Conservation (phyloP, 2,329 filamentous ascomycete species). For the Chaetomium sp. region DNA sequence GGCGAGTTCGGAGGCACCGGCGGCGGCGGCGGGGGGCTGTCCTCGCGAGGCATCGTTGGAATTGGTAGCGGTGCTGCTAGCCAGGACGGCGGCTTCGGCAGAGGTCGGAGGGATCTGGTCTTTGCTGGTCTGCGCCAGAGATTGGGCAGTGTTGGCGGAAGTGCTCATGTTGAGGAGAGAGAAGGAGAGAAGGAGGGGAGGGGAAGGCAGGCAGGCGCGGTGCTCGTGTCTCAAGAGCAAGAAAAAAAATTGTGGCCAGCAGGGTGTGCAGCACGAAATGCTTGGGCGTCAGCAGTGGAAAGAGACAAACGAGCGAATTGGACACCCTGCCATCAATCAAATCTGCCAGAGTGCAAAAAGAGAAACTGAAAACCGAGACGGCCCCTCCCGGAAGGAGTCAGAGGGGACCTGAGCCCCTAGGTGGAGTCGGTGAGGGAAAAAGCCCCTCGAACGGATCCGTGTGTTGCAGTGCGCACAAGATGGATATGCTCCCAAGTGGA, state of each 20-base stretch:
- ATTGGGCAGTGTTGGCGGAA: slow-evolving; percentile 34
- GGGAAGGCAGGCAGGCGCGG: slow-evolving; percentile 36
- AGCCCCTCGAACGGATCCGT: slow-evolving; percentile 13
- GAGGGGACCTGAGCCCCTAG: slow-evolving; percentile 20
- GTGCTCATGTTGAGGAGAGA: slow-evolving; percentile 43
- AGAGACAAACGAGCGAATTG: slow-evolving; percentile 33
- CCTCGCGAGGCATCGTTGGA: slow-evolving; percentile 61
- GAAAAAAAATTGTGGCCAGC: slow-evolving; percentile 23
- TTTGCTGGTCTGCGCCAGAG: slow-evolving; percentile 32
- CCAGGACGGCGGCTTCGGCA: slow-evolving; percentile 38
- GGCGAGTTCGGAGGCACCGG: slow-evolving; percentile 66
- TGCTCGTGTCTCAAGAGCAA: slow-evolving; percentile 32
- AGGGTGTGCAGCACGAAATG: slow-evolving; percentile 31
- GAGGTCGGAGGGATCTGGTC: slow-evolving; percentile 40
- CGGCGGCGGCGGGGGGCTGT: slow-evolving; percentile 64
- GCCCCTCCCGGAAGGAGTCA: slow-evolving; percentile 29
- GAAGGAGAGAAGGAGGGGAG: slow-evolving; percentile 38
- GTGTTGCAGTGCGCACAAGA: slow-evolving; percentile 17
- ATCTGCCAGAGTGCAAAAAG: slow-evolving; percentile 27
- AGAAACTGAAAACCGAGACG: slow-evolving; percentile 27
- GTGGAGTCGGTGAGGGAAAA: slow-evolving; percentile 32
- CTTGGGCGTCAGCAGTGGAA: slow-evolving; percentile 34
- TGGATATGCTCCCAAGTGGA: slow-evolving; percentile 18
- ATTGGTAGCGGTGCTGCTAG: slow-evolving; percentile 23
- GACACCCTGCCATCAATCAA: slow-evolving; percentile 26